Evolutionary conservation across 2,329 filamentous ascomycete genomes (phyloP).

Genomic region (Colletotrichum eremochloae): DNA sequence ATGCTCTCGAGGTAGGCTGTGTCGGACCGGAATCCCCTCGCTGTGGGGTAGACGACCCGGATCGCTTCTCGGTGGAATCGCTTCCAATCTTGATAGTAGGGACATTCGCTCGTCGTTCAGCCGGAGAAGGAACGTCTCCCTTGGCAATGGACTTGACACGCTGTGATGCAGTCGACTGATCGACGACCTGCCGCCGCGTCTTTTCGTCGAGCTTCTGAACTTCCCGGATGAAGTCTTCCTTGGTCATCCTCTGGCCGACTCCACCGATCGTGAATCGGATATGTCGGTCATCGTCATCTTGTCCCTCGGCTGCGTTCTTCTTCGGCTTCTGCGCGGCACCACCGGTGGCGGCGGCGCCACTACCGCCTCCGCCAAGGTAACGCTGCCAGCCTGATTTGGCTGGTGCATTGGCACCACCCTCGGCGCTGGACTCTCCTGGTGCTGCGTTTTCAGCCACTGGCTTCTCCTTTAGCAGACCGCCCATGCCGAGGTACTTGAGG

Average conservation of each 20-base stretch:
- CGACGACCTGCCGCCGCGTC: slow-evolving; percentile 68
- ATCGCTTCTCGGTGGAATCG: slow-evolving; percentile 24
- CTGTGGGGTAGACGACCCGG: slow-evolving; percentile 21
- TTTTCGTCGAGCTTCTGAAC: slow-evolving; percentile 79
- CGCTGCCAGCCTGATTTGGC: slow-evolving; percentile 65
- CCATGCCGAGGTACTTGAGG: slow-evolving; percentile 68
- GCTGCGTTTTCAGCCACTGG: slow-evolving; percentile 48
- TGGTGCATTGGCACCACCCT: slow-evolving; percentile 55
- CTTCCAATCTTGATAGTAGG: slow-evolving; percentile 27
- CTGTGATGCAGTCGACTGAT: slow-evolving; percentile 62
- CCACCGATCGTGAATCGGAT: slow-evolving; percentile 83
- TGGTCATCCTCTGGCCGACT: slow-evolving; percentile 81
- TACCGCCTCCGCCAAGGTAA: slow-evolving; percentile 55
- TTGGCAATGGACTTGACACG: slow-evolving; percentile 65
- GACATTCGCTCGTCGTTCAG: slow-evolving; percentile 17
- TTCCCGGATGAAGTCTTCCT: slow-evolving; percentile 82
- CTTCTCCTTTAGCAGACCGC: slow-evolving; percentile 59
- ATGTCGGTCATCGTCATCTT: slow-evolving; percentile 76
- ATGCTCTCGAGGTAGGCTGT: slow-evolving; percentile 13
- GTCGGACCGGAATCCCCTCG: slow-evolving; percentile 16
- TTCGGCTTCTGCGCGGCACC: slow-evolving; percentile 46
- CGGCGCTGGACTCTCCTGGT: slow-evolving; percentile 49
- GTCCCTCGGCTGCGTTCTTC: slow-evolving; percentile 56
- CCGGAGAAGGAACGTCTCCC: slow-evolving; percentile 48
- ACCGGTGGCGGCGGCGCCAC: slow-evolving; percentile 44